Base-by-base conservation (phyloP, 495 filamentous ascomycete species). In the Penicillium atrosanguineum region DNA sequence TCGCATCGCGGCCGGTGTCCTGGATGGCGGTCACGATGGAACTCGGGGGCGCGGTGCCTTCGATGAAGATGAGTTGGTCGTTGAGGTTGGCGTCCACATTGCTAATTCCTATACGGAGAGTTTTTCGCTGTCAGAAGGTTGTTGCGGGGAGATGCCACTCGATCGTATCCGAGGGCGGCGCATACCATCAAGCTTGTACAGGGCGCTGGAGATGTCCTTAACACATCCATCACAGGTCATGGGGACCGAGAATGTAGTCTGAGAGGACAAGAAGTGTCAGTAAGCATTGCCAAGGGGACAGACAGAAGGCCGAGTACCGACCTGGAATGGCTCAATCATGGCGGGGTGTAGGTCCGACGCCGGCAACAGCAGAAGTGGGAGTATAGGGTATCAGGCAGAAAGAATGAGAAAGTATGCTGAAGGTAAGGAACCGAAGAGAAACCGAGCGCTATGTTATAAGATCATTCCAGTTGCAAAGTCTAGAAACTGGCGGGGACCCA, bases 201-300 rank as follows among this genome's bases (percentile, higher is more conserved):
- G 70, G 21, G 89, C 85, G 48, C 71, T 76, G 29, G 91, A 91
- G 55, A 98, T 80, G 57, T 91, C 87, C 57, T 90, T 87, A 60
- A 94, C 83, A 71, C 94, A 98, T 61, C 76, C 69, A 39, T 95
- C 87, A 71, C 94, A 97, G 69, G 83, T 87, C 80, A 98, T 87
- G 21, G 90, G 92, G 68, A 97, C 94, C 54, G 93, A 89, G 65
- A 98, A 97, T 54, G 91, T 87, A 38, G 91, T 95, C 89, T 97
- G 44, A 1, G 42, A 14, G 18, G 6, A 14, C 15, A 18, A 1
- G n/a, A 2, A 12, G 16, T 14, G 41, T 59, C 34, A 59, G 56
- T 36, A 40, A 40, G 15, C 37, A 38, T n/a, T 7, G n/a, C 11
- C 8, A 16, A 14, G 11, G 19, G 15, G n/a, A 34, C 26, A 16